phyloP scores from a whole-genome alignment of 257 asterid species.

The Coffea eugenioides region DNA sequence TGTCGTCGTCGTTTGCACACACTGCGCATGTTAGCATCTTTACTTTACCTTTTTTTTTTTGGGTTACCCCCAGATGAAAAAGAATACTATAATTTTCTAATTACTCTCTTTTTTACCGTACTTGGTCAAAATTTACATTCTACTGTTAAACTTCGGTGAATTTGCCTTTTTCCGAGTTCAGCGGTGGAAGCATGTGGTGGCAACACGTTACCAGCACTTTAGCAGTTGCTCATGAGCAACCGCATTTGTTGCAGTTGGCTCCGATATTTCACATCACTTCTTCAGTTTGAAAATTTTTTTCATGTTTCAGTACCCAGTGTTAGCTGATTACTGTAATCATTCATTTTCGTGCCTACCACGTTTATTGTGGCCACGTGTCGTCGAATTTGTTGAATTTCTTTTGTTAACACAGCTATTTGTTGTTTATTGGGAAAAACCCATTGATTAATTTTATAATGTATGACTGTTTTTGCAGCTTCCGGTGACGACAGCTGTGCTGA shows the following conservation, averaged over 20 bases:
- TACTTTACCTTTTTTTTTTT: background rate
- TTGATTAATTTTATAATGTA: background rate
- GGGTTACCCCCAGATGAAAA: background rate
- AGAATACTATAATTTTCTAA: background rate
- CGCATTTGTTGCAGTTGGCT: slow-evolving; percentile 20
- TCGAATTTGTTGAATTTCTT: background rate
- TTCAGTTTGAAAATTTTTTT: too few species aligned
- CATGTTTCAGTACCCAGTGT: background rate
- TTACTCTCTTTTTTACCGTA: background rate
- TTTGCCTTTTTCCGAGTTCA: slow-evolving; percentile 4
- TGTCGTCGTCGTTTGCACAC: background rate
- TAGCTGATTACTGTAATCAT: background rate
- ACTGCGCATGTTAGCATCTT: slow-evolving; percentile 17
- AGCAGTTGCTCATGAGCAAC: background rate
- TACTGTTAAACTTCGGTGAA: too few species aligned
- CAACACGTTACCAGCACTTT: slow-evolving; percentile 28
- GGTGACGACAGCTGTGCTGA: slow-evolving; percentile 60
- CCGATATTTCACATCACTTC: slow-evolving; percentile 32
- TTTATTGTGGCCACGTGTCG: background rate
- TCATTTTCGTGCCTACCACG: slow-evolving; percentile 9
- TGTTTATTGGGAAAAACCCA: background rate
- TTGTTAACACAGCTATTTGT: too few species aligned
- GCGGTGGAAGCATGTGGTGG: slow-evolving; percentile 39
- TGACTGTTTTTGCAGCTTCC: slow-evolving; percentile 35
- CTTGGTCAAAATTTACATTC: background rate